A percentile compares a stretch with the other conserved stretches of the same genome.
Evolutionary conservation across 768 basidiomycete genomes (phyloP).

Genomic region (Phanerodontia chrysosporium): DNA sequence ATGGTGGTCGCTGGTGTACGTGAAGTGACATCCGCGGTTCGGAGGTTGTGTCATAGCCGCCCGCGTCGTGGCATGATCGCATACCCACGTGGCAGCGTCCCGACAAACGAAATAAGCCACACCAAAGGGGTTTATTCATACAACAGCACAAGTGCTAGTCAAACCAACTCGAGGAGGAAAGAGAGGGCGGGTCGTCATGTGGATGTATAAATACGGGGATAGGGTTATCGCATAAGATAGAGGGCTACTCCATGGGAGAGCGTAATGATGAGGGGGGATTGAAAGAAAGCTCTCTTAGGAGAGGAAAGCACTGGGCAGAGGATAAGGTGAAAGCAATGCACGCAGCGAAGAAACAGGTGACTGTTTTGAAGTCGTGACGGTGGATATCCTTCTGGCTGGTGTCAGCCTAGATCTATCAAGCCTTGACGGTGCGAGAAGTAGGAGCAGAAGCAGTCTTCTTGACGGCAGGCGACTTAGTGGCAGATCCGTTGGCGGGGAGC

Average conservation of each 20-base stretch:
- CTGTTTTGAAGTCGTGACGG: not conserved
- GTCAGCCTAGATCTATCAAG: not conserved
- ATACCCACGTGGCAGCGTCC: not conserved
- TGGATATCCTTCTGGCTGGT: not conserved
- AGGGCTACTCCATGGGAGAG: not conserved
- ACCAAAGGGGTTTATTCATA: conserved; percentile 1
- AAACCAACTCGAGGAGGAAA: not conserved
- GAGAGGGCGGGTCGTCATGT: not conserved
- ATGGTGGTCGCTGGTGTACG: not conserved
- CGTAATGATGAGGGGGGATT: not conserved
- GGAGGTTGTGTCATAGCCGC: not conserved
- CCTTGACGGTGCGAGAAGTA: not conserved
- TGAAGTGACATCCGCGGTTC: not conserved
- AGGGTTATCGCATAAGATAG: conserved; percentile 1
- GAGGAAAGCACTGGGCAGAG: no score
- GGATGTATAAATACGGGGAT: not conserved
- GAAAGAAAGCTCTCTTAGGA: no score
- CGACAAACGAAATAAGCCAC: not conserved
- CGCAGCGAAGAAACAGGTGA: not conserved
- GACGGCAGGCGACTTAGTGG: not conserved
- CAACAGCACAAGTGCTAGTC: not conserved
- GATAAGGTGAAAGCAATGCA: not conserved
- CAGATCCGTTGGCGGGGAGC: not conserved
- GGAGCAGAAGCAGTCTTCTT: not conserved
- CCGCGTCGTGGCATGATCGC: conserved; percentile 5